These are phyloP conservation scores for Themeda triandra DNA, from an alignment of 176 grass and related monocot genomes.

Conservation along the genomic window DNA sequence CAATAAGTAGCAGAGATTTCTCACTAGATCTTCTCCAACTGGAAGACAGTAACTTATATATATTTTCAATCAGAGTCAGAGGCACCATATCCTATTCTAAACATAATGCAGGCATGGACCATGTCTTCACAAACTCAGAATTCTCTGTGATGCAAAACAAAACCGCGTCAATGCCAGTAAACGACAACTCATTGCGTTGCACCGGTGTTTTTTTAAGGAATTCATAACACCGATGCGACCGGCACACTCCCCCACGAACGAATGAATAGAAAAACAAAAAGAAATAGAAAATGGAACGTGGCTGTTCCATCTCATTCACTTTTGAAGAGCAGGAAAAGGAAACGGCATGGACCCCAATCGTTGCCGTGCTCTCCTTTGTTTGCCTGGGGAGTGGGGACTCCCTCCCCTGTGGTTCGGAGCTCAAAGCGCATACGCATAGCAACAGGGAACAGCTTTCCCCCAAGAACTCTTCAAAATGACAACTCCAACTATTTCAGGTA, in stretches of 20 bases:
- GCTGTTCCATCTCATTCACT: constrained; percentile 21
- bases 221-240: background rate
- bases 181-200: constrained; percentile 22
- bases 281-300: constrained; percentile 2
- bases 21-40: background rate
- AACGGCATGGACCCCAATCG: constrained; percentile 16
- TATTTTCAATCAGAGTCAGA: background rate
- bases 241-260: constrained; percentile 20
- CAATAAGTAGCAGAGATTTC: background rate
- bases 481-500: background rate
- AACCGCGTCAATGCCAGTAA: constrained; percentile 21
- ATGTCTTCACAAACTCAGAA: background rate
- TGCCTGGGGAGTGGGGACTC: background rate
- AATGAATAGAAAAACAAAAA: constrained; percentile 18
- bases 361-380: constrained; percentile 10
- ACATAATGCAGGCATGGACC: background rate
- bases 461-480: background rate
- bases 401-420: constrained; percentile 17
- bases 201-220: background rate
- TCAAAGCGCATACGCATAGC: constrained; percentile 11
- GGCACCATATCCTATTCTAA: background rate
- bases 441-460: constrained; percentile 15
- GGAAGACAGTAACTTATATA: background rate
- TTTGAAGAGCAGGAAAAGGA: constrained; percentile 24
- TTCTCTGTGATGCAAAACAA: constrained; percentile 4